Conservation (phyloP, 257 asterid genomes). For the Paraleonurus japonicus region DNA sequence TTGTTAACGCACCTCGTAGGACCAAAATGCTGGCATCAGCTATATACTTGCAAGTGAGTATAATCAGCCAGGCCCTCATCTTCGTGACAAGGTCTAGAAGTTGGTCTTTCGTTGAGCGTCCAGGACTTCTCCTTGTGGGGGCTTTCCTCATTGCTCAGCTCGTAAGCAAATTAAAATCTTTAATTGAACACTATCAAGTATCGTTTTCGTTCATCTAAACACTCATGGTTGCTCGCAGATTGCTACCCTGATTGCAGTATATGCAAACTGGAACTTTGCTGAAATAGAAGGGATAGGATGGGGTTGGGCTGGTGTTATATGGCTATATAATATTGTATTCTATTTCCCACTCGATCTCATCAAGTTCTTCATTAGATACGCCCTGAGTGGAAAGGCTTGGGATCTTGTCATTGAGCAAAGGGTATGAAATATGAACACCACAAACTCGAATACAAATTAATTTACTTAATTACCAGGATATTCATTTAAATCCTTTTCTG, state of each 20-base stretch:
- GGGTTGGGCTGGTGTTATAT: conserved; percentile 57
- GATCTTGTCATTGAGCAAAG: conserved; percentile 60
- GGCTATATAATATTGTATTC: conserved; percentile 46
- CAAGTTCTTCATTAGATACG: conserved; percentile 55
- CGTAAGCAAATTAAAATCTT: conserved; percentile 27
- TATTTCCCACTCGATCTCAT: conserved; percentile 53
- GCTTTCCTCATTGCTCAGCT: conserved; percentile 57
- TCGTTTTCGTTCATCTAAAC: conserved; percentile 10
- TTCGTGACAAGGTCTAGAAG: conserved; percentile 58
- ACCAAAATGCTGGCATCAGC: conserved; percentile 51
- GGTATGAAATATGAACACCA: conserved; percentile 28
- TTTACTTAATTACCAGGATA: neutral
- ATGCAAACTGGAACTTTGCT: conserved; percentile 47
- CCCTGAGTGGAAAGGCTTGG: conserved; percentile 63
- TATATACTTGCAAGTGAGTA: conserved; percentile 54
- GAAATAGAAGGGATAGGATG: conserved; percentile 54
- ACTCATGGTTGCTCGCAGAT: conserved; percentile 29
- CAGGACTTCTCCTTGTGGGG: conserved; percentile 40
- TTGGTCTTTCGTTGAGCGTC: conserved; percentile 54
- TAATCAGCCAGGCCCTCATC: conserved; percentile 53
- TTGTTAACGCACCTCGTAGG: neutral
- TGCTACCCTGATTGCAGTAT: conserved; percentile 53
- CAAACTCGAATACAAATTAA: neutral
- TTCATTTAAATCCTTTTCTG: neutral
- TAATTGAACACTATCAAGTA: neutral